Evolutionary conservation across 768 basidiomycete species (phyloP), one percentile per base, ranked within the genome.

Genomic region (Trametes sanguinea): DNA sequence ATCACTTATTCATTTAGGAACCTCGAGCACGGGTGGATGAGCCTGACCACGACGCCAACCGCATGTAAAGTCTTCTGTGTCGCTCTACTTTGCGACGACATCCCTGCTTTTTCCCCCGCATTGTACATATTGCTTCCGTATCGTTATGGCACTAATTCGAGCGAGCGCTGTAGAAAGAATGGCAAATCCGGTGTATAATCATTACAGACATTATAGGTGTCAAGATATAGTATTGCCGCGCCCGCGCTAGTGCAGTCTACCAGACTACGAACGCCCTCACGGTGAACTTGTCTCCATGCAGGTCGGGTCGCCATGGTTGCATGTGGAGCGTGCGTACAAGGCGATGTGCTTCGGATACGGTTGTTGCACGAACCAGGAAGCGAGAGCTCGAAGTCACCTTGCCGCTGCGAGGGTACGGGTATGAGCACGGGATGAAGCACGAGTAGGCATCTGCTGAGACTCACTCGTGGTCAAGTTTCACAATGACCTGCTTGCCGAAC

Each of bases 331-430:
- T 72, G 52, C 88, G 84, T 17, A 85, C 86, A 29, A 92, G 73
- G 54, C 83, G 83, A 66, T 89, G 83, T 1, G 92, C 92, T 68
- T 92, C 88, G 8, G 88, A 79, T 16, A 78, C 74, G 0, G 84
- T 83, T 2, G 74, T 71, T 55, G 88, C 72, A 37, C 83, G 83
- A 30, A 92, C 77, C 9, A 86, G 65, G 65, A 82, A 84, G 50
- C 83, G 81, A 29, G 85, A 80, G 6, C 80, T 57, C 3, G 32
- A 46, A 17, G 47, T 48, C 17, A 51, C 59, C 13, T 32, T 29
- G 6, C 47, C 40, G 10, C 60, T 54, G 29, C 8, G 17, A 35
- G 22, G 10, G 43, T 11, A 27, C 33, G 22, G 16, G 32, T 6
- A 44, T 51, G 7, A 51, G 51, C 22, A 11, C 37, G 11, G 29